A percentile compares a stretch with the other conserved stretches of the same genome.
phyloP scores from a whole-genome alignment of 2,329 filamentous ascomycete genomes.

The Alternaria consortialis region DNA sequence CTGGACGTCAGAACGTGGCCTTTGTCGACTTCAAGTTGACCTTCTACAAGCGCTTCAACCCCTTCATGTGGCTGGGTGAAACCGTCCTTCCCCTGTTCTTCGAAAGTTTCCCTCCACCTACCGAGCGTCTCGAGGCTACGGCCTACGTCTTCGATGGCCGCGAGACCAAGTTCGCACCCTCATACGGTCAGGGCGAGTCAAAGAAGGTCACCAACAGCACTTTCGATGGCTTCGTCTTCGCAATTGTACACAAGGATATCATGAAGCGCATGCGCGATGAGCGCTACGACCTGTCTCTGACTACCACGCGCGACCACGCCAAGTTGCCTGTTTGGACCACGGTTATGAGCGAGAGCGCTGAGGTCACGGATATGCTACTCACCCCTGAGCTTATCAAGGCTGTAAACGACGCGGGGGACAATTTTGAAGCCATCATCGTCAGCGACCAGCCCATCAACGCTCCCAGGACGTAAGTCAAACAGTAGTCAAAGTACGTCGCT shows the following conservation, averaged over 20 bases:
- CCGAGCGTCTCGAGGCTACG: conserved; percentile 78
- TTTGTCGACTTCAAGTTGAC: conserved; percentile 87
- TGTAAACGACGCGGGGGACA: conserved; percentile 76
- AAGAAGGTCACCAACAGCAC: conserved; percentile 69
- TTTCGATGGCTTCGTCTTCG: conserved; percentile 94
- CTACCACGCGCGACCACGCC: conserved; percentile 87
- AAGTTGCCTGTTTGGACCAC: conserved; percentile 92
- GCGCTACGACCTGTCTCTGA: conserved; percentile 92
- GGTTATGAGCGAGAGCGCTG: conserved; percentile 96
- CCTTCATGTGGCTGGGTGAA: conserved; percentile 73
- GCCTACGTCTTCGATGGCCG: conserved; percentile 92
- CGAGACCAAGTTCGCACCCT: conserved; percentile 78
- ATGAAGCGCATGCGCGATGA: conserved; percentile 93
- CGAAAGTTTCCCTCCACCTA: conserved; percentile 74
- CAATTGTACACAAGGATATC: conserved; percentile 90
- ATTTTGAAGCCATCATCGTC: conserved; percentile 84
- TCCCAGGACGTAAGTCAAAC: conserved; percentile 75
- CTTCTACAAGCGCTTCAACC: conserved; percentile 88
- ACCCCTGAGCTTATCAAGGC: conserved; percentile 87
- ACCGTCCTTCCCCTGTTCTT: conserved; percentile 76
- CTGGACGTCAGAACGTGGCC: conserved; percentile 90
- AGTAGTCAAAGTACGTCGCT: background rate
- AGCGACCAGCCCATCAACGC: conserved; percentile 90
- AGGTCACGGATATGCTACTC: conserved; percentile 87
- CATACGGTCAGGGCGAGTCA: conserved; percentile 67